A percentile compares a stretch with the other conserved stretches of the same genome.
Conservation (phyloP, 2,329 filamentous ascomycete species). For the Whalleya microplaca region DNA sequence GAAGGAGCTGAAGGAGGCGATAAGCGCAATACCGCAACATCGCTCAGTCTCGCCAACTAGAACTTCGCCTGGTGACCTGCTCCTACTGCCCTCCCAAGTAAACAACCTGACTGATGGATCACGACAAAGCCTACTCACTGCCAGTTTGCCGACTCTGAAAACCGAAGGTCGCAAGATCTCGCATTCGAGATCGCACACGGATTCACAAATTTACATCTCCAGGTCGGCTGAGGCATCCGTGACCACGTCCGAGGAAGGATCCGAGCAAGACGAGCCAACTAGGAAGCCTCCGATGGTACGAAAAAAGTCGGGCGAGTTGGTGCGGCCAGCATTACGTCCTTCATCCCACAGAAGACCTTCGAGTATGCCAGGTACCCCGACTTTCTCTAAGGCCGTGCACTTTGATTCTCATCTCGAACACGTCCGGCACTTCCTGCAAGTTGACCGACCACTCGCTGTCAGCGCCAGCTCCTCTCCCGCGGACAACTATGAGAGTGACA, state of each 20-base stretch:
- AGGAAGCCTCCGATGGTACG: constrained; percentile 89
- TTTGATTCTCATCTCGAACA: constrained; percentile 97
- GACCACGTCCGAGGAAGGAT: constrained; percentile 65
- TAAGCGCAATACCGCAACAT: constrained; percentile 76
- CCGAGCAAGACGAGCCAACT: constrained; percentile 56
- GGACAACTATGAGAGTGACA: constrained; percentile 84
- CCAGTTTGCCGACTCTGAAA: constrained; percentile 47
- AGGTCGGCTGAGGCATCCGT: constrained; percentile 55
- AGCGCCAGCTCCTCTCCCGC: constrained; percentile 92
- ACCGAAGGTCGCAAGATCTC: constrained; percentile 46
- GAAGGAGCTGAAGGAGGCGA: constrained; percentile 78
- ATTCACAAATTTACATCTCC: constrained; percentile 52
- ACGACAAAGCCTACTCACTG: constrained; percentile 53
- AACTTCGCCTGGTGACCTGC: constrained; percentile 41
- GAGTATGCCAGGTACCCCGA: constrained; percentile 96
- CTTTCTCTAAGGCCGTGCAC: constrained; percentile 96
- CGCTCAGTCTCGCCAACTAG: constrained; percentile 59
- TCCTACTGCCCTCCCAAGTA: constrained; percentile 42
- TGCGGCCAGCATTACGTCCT: constrained; percentile 85
- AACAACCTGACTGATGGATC: constrained; percentile 41
- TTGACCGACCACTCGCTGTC: constrained; percentile 93
- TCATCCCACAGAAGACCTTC: constrained; percentile 81
- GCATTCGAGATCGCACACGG: constrained; percentile 60
- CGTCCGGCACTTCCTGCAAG: constrained; percentile 91
- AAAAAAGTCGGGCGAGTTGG: constrained; percentile 97